Evolutionary conservation across 2,329 filamentous ascomycete genomes (phyloP).

Genomic region (Waltergamsia citrina): DNA sequence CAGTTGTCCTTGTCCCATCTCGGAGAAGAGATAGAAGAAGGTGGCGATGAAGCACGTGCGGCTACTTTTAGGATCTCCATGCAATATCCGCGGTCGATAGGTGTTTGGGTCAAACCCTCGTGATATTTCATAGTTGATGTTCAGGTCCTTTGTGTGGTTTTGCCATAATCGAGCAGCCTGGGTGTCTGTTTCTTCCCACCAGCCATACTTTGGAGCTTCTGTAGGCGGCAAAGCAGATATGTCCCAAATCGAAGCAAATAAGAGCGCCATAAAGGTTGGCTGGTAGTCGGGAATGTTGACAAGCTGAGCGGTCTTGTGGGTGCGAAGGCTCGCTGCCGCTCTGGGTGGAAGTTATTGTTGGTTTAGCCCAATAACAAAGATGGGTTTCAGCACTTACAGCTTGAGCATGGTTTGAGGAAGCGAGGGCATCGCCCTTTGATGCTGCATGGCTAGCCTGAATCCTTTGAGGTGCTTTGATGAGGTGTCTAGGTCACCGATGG

Average conservation of each 20-base stretch:
- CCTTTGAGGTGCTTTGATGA: slow-evolving; percentile 27
- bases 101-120: slow-evolving; percentile 19
- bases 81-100: slow-evolving; percentile 22
- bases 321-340: slow-evolving; percentile 29
- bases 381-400: slow-evolving; percentile 28
- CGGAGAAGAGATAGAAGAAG: slow-evolving; percentile 36
- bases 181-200: slow-evolving; percentile 24
- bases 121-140: slow-evolving; percentile 26
- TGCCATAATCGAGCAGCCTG: slow-evolving; percentile 24
- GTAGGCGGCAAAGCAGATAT: slow-evolving; percentile 21
- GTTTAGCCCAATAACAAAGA: neutral
- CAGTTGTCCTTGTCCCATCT: slow-evolving; percentile 28
- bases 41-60: slow-evolving; percentile 35
- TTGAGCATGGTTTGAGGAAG: slow-evolving; percentile 32
- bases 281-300: slow-evolving; percentile 31
- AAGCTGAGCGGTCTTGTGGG: slow-evolving; percentile 25
- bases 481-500: slow-evolving; percentile 30
- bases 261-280: slow-evolving; percentile 33
- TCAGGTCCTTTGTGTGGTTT: slow-evolving; percentile 22
- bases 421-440: slow-evolving; percentile 9
- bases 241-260: slow-evolving; percentile 33
- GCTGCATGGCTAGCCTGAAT: slow-evolving; percentile 5
- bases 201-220: slow-evolving; percentile 23
- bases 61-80: slow-evolving; percentile 25
- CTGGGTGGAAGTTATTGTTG: slow-evolving; percentile 13